phyloP scores from a whole-genome alignment of 805 yeast species.

The Wickerhamiella musiphila region DNA sequence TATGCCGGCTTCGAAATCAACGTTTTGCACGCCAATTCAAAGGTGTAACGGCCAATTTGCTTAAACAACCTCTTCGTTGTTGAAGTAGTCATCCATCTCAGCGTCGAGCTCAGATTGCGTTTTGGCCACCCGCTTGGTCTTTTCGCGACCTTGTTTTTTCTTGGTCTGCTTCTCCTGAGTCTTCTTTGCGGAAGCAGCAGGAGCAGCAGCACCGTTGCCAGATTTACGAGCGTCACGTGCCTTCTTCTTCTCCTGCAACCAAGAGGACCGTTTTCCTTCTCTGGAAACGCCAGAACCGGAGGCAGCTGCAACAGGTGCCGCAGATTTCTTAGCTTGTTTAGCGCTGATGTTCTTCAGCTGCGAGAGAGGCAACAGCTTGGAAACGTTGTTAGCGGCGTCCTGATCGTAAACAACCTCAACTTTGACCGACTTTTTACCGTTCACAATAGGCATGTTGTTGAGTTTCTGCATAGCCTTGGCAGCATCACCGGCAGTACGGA shows the following conservation, averaged over 20 bases:
- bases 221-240: no score
- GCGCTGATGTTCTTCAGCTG: not conserved
- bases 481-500: slow-evolving; percentile 54
- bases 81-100: slow-evolving; percentile 91
- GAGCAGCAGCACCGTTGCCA: no score
- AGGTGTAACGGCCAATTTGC: no score
- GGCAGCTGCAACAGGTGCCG: slow-evolving; percentile 5
- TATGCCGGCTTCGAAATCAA: no score
- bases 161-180: slow-evolving; percentile 18
- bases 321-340: slow-evolving; percentile 1
- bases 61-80: no score
- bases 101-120: slow-evolving; percentile 88
- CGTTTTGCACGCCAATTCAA: no score
- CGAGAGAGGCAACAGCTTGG: slow-evolving; percentile 35
- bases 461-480: slow-evolving; percentile 62
- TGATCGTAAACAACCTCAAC: slow-evolving; percentile 79
- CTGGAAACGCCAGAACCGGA: no score
- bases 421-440: slow-evolving; percentile 60
- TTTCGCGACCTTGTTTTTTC: slow-evolving; percentile 13
- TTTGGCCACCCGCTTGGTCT: slow-evolving; percentile 36
- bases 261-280: no score
- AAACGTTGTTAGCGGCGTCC: slow-evolving; percentile 42
- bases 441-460: slow-evolving; percentile 88
- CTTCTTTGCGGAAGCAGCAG: slow-evolving; percentile 5
- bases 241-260: no score